phyloP scores from a whole-genome alignment of 2,329 filamentous ascomycete genomes.

The Trichoderma sp. region DNA sequence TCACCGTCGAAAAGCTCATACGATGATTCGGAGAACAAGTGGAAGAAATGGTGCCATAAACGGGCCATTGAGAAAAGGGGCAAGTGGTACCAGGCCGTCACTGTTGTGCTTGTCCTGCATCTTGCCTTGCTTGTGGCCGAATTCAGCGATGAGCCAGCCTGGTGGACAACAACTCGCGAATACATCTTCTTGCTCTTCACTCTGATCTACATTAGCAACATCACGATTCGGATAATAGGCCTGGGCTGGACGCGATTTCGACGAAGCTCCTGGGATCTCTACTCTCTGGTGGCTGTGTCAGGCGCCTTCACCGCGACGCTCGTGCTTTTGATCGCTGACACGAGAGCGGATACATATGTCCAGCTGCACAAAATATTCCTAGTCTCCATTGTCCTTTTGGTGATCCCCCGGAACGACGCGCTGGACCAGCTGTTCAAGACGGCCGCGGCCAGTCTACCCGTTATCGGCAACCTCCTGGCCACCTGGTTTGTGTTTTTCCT shows the following conservation, averaged over 20 bases:
- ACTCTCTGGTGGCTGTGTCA: constrained; percentile 75
- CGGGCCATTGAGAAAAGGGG: constrained; percentile 92
- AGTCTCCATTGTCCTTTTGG: constrained; percentile 81
- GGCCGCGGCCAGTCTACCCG: constrained; percentile 86
- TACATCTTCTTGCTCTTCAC: constrained; percentile 80
- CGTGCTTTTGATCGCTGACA: constrained; percentile 69
- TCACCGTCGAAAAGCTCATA: constrained; percentile 92
- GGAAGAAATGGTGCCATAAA: constrained; percentile 94
- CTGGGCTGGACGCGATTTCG: constrained; percentile 91
- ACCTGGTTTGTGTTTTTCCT: constrained; percentile 98
- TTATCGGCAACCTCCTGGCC: constrained; percentile 87
- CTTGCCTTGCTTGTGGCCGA: constrained; percentile 81
- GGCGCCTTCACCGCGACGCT: constrained; percentile 79
- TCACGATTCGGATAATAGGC: constrained; percentile 80
- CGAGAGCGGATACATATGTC: constrained; percentile 63
- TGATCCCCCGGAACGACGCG: constrained; percentile 95
- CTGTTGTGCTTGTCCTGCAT: constrained; percentile 77
- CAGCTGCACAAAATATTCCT: constrained; percentile 93
- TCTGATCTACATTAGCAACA: constrained; percentile 79
- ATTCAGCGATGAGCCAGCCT: constrained; percentile 72
- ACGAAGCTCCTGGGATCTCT: constrained; percentile 93
- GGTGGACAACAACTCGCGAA: constrained; percentile 73
- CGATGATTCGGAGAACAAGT: constrained; percentile 71
- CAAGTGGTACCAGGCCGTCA: constrained; percentile 84
- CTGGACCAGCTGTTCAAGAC: constrained; percentile 99